These are phyloP conservation scores for Acacia acuminata DNA, from an alignment of 306 rosid genomes.

Conservation along the genomic window DNA sequence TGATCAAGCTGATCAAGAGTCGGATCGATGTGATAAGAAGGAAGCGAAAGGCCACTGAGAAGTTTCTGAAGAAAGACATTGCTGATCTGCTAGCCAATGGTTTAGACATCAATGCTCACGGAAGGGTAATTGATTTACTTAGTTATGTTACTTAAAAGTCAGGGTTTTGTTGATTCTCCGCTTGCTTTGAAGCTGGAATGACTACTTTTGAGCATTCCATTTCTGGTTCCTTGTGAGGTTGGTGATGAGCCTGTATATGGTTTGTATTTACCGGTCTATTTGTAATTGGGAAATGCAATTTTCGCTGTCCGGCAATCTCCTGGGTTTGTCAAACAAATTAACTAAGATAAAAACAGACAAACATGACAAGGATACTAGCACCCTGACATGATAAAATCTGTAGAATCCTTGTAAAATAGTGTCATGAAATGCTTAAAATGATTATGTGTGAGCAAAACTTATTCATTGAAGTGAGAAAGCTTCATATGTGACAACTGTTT, in stretches of 20 bases:
- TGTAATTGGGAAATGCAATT: not conserved
- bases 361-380: not conserved
- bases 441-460: not conserved
- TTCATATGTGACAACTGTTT: not conserved
- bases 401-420: not conserved
- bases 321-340: not conserved
- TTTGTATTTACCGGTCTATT: constrained; percentile 17
- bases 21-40: constrained; percentile 95
- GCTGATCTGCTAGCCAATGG: constrained; percentile 85
- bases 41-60: constrained; percentile 92
- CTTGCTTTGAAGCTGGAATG: constrained; percentile 9
- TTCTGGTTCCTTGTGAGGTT: not conserved
- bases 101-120: constrained; percentile 76
- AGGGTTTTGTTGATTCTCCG: not conserved
- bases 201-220: constrained; percentile 16
- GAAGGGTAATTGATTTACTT: constrained; percentile 58
- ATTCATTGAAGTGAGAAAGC: not conserved
- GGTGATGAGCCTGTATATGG: not conserved
- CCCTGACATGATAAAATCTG: not conserved
- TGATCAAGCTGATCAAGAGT: constrained; percentile 75
- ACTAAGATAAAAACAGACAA: not conserved
- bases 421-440: not conserved
- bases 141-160: not conserved
- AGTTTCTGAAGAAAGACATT: constrained; percentile 81
- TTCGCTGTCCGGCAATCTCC: not conserved